Percentiles rank a stretch among this genome's conserved stretches.
Evolutionary conservation across 2,329 filamentous ascomycete genomes (phyloP).

Genomic region (Aureobasidium sp.): DNA sequence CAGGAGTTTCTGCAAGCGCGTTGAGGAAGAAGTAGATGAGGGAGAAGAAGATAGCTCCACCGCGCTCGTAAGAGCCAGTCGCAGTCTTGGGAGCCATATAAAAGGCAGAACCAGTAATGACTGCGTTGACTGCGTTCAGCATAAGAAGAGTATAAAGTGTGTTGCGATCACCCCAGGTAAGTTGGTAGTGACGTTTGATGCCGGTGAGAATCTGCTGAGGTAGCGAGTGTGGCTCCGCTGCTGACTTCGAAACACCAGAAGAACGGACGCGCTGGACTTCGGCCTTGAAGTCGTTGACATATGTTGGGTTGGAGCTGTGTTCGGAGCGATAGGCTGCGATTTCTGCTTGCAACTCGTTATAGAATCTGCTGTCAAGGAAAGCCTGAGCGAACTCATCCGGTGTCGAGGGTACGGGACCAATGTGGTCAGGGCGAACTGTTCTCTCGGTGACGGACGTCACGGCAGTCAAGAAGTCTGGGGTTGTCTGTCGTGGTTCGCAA

Average conservation of each 20-base stretch:
- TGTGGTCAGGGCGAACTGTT: conserved; percentile 49
- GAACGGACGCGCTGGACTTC: conserved; percentile 8
- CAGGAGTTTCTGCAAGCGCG: conserved; percentile 56
- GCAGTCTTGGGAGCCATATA: conserved; percentile 47
- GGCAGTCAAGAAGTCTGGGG: conserved; percentile 65
- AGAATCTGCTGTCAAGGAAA: conserved; percentile 36
- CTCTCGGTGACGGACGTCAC: conserved; percentile 62
- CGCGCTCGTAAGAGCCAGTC: conserved; percentile 47
- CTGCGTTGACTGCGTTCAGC: conserved; percentile 15
- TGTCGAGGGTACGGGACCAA: conserved; percentile 56
- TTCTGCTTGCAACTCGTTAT: conserved; percentile 37
- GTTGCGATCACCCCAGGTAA: conserved; percentile 11
- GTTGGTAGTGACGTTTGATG: conserved; percentile 17
- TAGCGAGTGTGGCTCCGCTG: conserved; percentile 11
- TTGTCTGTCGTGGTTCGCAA: conserved; percentile 60
- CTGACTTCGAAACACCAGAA: conserved; percentile 4
- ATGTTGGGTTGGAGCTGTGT: conserved; percentile 7
- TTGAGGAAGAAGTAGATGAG: conserved; percentile 55
- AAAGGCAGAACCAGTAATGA: conserved; percentile 56
- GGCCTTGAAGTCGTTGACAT: conserved; percentile 13
- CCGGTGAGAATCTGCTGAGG: conserved; percentile 4
- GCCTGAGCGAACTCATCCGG: conserved; percentile 60
- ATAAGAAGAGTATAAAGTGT: conserved; percentile 15
- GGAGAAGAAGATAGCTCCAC: conserved; percentile 46
- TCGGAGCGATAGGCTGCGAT: conserved; percentile 45